Evolutionary conservation across 768 basidiomycete genomes (phyloP).

Genomic region (Suillus brevipes): DNA sequence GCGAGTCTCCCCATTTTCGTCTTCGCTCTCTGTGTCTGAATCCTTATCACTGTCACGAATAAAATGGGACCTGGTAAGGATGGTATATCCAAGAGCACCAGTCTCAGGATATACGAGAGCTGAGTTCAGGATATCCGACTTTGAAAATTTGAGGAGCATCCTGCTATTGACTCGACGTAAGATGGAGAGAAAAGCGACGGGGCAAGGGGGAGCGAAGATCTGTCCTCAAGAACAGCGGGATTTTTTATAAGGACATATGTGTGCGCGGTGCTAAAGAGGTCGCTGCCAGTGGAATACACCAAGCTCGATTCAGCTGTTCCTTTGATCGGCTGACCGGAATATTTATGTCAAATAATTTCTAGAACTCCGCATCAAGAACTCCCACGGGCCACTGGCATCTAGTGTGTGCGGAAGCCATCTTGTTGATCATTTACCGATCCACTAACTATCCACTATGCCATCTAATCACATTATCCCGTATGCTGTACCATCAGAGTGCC

Average conservation of each 20-base stretch:
- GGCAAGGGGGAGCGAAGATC: background rate
- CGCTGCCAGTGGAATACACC: background rate
- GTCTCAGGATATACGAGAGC: constrained; percentile 54
- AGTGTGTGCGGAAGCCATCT: background rate
- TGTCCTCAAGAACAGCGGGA: background rate
- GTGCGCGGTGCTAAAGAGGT: constrained; percentile 1
- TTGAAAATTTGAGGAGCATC: constrained; percentile 62
- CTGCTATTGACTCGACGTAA: constrained; percentile 7
- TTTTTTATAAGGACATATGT: background rate
- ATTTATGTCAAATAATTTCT: background rate
- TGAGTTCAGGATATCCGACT: constrained; percentile 58
- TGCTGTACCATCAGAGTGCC: background rate
- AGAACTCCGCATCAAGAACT: background rate
- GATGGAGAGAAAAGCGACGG: constrained; percentile 1
- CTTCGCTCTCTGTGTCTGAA: constrained; percentile 31
- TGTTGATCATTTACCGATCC: background rate
- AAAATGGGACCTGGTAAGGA: constrained; percentile 43
- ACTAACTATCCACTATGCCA: background rate
- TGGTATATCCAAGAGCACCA: constrained; percentile 47
- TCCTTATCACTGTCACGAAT: constrained; percentile 28
- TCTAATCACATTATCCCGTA: background rate
- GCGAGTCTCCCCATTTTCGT: constrained; percentile 30
- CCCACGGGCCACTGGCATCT: too few relatives aligned
- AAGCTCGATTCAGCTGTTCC: constrained; percentile 1
- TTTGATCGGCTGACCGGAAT: background rate